Conservation (phyloP, 345 rosid species). For the Melaleuca alternifolia region DNA sequence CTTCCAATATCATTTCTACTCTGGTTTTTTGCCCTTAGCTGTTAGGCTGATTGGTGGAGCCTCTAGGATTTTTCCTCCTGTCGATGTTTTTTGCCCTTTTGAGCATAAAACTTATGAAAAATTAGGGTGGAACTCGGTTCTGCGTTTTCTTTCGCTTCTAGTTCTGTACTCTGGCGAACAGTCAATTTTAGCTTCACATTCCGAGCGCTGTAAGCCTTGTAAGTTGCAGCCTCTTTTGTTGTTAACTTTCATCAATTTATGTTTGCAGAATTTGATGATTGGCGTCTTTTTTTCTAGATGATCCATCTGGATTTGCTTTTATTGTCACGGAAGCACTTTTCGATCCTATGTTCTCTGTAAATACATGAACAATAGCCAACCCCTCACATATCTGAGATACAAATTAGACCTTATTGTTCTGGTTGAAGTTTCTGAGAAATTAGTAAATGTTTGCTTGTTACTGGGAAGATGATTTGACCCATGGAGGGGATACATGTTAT, state of each 20-base stretch:
- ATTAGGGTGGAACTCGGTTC: not conserved
- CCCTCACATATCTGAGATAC: not conserved
- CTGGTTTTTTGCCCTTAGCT: not conserved
- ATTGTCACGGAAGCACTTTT: not conserved
- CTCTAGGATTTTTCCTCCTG: not conserved
- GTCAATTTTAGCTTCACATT: not conserved
- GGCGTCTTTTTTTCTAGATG: not conserved
- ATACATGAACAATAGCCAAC: not conserved
- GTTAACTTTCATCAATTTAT: not conserved
- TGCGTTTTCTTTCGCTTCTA: not conserved
- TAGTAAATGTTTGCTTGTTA: not conserved
- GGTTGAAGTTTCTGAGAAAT: not conserved
- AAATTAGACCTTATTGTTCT: not conserved
- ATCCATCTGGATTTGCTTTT: conserved; percentile 2
- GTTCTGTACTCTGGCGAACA: not conserved
- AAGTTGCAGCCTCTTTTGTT: not conserved
- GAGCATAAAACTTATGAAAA: not conserved
- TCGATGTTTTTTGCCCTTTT: not conserved
- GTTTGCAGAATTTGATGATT: not conserved
- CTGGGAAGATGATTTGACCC: not conserved
- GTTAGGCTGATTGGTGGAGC: not conserved
- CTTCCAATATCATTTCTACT: not conserved
- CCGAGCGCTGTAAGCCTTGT: not conserved
- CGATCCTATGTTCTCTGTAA: not conserved
- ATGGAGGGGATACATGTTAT: not conserved